Percentiles rank a stretch among this genome's conserved stretches.
These are phyloP conservation scores for Tricholoma sp. DNA, from an alignment of 768 basidiomycete species.

Conservation along the genomic window DNA sequence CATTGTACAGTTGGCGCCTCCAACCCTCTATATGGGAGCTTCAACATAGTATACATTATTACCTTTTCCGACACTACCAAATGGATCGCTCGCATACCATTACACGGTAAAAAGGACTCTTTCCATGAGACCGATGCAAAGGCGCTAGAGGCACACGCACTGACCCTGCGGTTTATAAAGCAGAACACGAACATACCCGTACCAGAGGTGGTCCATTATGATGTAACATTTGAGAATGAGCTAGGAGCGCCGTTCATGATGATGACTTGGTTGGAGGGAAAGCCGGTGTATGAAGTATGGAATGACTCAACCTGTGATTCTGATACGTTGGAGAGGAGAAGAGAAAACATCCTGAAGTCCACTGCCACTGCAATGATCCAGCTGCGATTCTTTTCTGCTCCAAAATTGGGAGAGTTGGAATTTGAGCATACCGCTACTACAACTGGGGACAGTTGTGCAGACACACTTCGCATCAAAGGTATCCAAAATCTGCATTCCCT, in stretches of 20 bases:
- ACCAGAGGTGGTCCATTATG: not conserved
- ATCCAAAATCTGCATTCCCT: not conserved
- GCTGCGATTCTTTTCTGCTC: not conserved
- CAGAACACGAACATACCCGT: too few species aligned
- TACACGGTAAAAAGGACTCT: too few species aligned
- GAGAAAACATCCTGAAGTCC: not conserved
- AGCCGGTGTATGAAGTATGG: not conserved
- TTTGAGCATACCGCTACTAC: not conserved
- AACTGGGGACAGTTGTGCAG: not conserved
- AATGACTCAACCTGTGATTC: not conserved
- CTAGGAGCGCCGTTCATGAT: not conserved
- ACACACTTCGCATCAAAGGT: not conserved
- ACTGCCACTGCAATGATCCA: not conserved
- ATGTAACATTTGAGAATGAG: not conserved
- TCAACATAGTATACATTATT: too few species aligned
- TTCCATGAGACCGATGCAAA: too few species aligned
- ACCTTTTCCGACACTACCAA: too few species aligned
- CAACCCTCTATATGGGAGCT: too few species aligned
- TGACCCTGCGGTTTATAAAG: too few species aligned
- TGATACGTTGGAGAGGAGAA: not conserved
- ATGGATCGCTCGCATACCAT: too few species aligned
- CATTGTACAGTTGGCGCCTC: too few species aligned
- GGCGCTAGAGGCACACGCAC: too few species aligned
- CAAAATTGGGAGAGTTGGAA: not conserved
- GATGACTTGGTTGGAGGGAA: not conserved